Evolutionary conservation across 2,329 filamentous ascomycete genomes (phyloP).

Genomic region (Cadophora malorum): DNA sequence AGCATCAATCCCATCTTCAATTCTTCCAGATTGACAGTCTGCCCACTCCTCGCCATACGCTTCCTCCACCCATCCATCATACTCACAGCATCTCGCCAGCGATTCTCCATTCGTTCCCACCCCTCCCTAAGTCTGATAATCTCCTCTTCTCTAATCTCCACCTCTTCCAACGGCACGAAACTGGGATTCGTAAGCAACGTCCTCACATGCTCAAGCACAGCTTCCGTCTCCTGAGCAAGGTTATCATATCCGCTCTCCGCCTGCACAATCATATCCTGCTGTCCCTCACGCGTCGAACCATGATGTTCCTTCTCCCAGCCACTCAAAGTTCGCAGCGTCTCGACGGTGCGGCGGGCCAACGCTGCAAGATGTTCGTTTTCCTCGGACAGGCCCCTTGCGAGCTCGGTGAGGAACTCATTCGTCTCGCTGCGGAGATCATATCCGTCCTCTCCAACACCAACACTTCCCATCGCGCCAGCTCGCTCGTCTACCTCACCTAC

Average conservation of each 20-base stretch:
- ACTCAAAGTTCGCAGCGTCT: slow-evolving; percentile 73
- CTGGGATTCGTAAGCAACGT: slow-evolving; percentile 91
- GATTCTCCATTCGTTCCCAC: slow-evolving; percentile 91
- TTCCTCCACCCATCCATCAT: slow-evolving; percentile 94
- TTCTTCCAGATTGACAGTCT: slow-evolving; percentile 72
- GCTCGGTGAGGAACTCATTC: slow-evolving; percentile 85
- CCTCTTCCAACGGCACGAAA: slow-evolving; percentile 94
- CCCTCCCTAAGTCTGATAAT: slow-evolving; percentile 82
- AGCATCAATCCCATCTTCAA: slow-evolving; percentile 71
- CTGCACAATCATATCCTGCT: slow-evolving; percentile 35
- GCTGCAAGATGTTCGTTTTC: slow-evolving; percentile 86
- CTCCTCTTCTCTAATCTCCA: slow-evolving; percentile 90
- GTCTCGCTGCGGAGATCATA: slow-evolving; percentile 85
- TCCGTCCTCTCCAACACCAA: slow-evolving; percentile 56
- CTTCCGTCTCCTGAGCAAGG: slow-evolving; percentile 75
- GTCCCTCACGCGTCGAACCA: slow-evolving; percentile 39
- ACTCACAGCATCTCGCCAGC: slow-evolving; percentile 87
- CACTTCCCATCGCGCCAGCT: slow-evolving; percentile 25
- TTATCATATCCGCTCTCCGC: slow-evolving; percentile 60
- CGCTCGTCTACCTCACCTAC: slow-evolving; percentile 49
- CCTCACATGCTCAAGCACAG: slow-evolving; percentile 80
- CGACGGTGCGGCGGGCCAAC: slow-evolving; percentile 74
- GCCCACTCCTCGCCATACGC: slow-evolving; percentile 74
- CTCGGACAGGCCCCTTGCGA: slow-evolving; percentile 83
- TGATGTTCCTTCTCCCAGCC: slow-evolving; percentile 54